Evolutionary conservation across 2,329 filamentous ascomycete species (phyloP).

Genomic region (Cucurbitaria berberidis): DNA sequence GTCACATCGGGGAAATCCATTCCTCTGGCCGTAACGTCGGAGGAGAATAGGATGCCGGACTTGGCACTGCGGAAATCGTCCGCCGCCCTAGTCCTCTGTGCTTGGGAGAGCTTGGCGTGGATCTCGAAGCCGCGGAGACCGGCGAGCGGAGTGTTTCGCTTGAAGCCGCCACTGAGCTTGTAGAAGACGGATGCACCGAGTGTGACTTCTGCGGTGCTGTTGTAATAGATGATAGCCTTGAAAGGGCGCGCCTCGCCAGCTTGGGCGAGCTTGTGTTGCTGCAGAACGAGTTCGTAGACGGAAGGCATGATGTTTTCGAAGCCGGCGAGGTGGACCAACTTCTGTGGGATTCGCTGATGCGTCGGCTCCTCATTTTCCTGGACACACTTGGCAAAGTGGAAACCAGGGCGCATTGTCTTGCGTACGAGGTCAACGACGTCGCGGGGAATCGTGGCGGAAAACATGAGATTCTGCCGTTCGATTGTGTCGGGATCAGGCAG

Average conservation of each 20-base stretch:
- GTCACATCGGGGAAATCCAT: constrained; percentile 62
- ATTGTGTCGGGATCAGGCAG: constrained; percentile 69
- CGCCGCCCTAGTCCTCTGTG: constrained; percentile 70
- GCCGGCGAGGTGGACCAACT: constrained; percentile 68
- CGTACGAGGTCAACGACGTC: constrained; percentile 82
- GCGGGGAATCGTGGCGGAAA: constrained; percentile 89
- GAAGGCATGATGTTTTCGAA: constrained; percentile 79
- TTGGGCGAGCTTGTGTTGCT: constrained; percentile 59
- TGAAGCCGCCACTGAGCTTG: constrained; percentile 52
- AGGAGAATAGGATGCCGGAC: constrained; percentile 61
- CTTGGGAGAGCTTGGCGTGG: constrained; percentile 78
- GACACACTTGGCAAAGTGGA: constrained; percentile 92
- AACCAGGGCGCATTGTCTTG: constrained; percentile 77
- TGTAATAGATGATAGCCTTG: constrained; percentile 96
- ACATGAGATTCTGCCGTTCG: constrained; percentile 88
- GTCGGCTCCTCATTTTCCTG: constrained; percentile 80
- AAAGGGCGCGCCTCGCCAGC: constrained; percentile 66
- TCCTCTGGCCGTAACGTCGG: constrained; percentile 59
- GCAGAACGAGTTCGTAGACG: constrained; percentile 75
- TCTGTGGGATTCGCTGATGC: constrained; percentile 83
- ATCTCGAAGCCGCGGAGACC: constrained; percentile 64
- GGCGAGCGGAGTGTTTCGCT: constrained; percentile 37
- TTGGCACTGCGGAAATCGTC: constrained; percentile 71
- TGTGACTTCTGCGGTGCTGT: constrained; percentile 75
- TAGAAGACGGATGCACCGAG: constrained; percentile 67